Evolutionary conservation across 176 grass and related monocot species (phyloP).

Genomic region (Aegilops speltoides): DNA sequence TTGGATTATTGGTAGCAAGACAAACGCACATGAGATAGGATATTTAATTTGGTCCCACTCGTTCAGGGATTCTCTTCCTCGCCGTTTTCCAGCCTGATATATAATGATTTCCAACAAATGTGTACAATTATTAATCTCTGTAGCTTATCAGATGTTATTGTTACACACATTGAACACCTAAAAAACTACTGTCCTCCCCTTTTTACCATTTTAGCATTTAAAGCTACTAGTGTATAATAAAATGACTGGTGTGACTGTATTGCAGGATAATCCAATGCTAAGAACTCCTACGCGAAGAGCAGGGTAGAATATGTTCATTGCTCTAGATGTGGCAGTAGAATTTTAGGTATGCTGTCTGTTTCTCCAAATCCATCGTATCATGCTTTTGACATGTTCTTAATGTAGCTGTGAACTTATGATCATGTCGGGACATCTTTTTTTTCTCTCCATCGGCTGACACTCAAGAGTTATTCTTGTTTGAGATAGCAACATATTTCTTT

Average conservation of each 20-base stretch:
- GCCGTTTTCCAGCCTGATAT: neutral
- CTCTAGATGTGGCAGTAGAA: slow-evolving; percentile 22
- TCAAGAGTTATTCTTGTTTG: neutral
- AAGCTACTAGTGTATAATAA: neutral
- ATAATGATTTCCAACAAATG: neutral
- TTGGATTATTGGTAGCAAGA: neutral
- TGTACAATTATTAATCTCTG: neutral
- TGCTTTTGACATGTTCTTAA: slow-evolving; percentile 13
- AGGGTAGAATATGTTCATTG: slow-evolving; percentile 48
- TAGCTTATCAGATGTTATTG: neutral
- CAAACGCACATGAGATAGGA: neutral
- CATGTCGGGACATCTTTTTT: neutral
- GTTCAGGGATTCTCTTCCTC: neutral
- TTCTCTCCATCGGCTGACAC: neutral
- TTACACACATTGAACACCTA: neutral
- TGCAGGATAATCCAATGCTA: slow-evolving; percentile 63
- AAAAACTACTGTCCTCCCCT: neutral
- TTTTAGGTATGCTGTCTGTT: slow-evolving; percentile 36
- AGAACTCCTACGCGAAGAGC: slow-evolving; percentile 52
- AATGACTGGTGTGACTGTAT: slow-evolving; percentile 22
- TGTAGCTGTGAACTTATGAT: neutral
- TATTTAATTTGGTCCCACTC: neutral
- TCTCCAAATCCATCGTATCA: neutral
- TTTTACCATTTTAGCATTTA: neutral
- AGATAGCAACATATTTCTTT: neutral